These are phyloP conservation scores for Tulasnella sp. DNA, from an alignment of 768 basidiomycete genomes.

Conservation along the genomic window DNA sequence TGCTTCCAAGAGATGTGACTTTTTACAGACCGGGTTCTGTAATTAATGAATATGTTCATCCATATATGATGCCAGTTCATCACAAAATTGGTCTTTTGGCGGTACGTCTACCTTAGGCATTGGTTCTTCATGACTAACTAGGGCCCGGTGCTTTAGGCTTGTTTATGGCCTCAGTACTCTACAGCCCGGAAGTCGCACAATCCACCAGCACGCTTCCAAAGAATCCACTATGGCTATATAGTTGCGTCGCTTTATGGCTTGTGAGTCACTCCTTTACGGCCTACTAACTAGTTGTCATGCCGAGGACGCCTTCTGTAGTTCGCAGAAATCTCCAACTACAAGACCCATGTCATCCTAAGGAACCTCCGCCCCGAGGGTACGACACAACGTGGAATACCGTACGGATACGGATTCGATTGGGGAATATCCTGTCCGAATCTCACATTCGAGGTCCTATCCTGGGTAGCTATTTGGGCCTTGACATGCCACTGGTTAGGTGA, in stretches of 20 bases:
- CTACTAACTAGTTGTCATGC: no score
- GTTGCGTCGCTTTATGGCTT: constrained; percentile 55
- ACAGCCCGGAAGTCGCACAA: no score
- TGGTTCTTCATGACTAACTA: constrained; percentile 19
- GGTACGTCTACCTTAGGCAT: constrained; percentile 30
- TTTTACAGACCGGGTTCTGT: background rate
- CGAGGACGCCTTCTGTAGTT: no score
- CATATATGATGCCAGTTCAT: constrained; percentile 47
- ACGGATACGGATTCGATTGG: constrained; percentile 81
- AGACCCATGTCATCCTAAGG: constrained; percentile 75
- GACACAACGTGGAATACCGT: constrained; percentile 67
- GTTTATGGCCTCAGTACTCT: constrained; percentile 68
- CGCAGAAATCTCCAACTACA: constrained; percentile 73
- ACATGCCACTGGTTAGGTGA: constrained; percentile 64
- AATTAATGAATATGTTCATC: background rate
- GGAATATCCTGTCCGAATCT: constrained; percentile 92
- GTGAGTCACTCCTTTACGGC: constrained; percentile 38
- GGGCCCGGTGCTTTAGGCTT: constrained; percentile 71
- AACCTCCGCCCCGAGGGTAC: constrained; percentile 71
- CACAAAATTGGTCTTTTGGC: constrained; percentile 81
- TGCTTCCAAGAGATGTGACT: no score
- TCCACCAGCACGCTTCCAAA: constrained; percentile 51
- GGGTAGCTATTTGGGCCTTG: constrained; percentile 61
- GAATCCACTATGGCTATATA: constrained; percentile 54
- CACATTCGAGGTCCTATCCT: constrained; percentile 75